phyloP scores from a whole-genome alignment of 345 rosid species.

The Aquilaria malaccensis region DNA sequence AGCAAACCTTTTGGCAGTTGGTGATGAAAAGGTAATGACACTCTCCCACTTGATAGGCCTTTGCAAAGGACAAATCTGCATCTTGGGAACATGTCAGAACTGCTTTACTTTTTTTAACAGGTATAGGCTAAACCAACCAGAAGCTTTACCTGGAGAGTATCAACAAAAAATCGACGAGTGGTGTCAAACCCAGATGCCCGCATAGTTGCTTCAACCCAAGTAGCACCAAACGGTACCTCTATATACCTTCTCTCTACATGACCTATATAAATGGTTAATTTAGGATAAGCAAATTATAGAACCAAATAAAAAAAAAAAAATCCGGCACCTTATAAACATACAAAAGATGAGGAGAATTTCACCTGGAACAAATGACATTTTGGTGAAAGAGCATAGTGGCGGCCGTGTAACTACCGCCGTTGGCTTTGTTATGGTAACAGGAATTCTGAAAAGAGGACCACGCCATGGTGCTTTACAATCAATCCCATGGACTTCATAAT shows the following conservation, averaged over 20 bases:
- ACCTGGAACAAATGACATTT: slow-evolving; percentile 91
- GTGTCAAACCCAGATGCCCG: slow-evolving; percentile 83
- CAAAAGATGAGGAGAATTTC: neutral
- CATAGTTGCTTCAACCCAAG: slow-evolving; percentile 95
- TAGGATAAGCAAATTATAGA: neutral
- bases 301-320: neutral
- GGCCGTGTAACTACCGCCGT: slow-evolving; percentile 48
- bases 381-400: slow-evolving; percentile 58
- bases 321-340: neutral
- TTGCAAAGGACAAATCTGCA: slow-evolving; percentile 86
- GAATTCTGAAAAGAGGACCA: slow-evolving; percentile 87
- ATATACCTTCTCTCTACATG: slow-evolving; percentile 85
- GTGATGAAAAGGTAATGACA: slow-evolving; percentile 66
- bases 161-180: slow-evolving; percentile 72
- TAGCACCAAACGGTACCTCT: slow-evolving; percentile 84
- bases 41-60: slow-evolving; percentile 94
- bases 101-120: neutral
- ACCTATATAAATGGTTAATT: slow-evolving; percentile 36
- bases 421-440: slow-evolving; percentile 83
- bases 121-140: slow-evolving; percentile 7
- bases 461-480: slow-evolving; percentile 96
- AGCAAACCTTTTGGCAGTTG: slow-evolving; percentile 67
- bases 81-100: slow-evolving; percentile 23
- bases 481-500: slow-evolving; percentile 84
- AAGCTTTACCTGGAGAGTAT: slow-evolving; percentile 73